phyloP scores from a whole-genome alignment of 1,284 basidiomycete genomes.

The Microbotryum silenes-acaulis region DNA sequence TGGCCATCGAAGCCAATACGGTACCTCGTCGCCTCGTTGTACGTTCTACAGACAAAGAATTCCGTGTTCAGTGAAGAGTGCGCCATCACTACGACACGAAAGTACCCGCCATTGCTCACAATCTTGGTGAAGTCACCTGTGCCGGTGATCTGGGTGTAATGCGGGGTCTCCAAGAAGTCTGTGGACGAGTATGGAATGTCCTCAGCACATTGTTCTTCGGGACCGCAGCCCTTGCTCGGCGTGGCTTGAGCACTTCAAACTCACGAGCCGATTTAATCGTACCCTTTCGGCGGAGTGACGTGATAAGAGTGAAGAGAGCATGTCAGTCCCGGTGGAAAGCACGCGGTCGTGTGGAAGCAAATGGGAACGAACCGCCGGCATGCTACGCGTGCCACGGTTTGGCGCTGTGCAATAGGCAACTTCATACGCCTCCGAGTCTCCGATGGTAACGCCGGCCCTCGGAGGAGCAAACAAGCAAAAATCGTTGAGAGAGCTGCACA shows the following conservation, averaged over 20 bases:
- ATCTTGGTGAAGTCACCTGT: slow-evolving; percentile 41
- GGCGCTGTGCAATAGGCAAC: slow-evolving; percentile 19
- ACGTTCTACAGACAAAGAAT: too few relatives aligned
- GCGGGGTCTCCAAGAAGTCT: slow-evolving; percentile 26
- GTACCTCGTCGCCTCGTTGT: too few relatives aligned
- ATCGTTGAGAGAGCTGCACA: slow-evolving; percentile 6
- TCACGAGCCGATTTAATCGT: too few relatives aligned
- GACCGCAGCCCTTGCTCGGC: too few relatives aligned
- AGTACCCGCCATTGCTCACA: too few relatives aligned
- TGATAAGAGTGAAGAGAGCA: slow-evolving; percentile 4
- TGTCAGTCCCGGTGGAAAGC: background rate
- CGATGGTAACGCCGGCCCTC: slow-evolving; percentile 6
- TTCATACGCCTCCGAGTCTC: slow-evolving; percentile 13
- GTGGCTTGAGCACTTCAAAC: too few relatives aligned
- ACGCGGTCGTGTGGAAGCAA: background rate
- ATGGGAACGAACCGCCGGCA: background rate
- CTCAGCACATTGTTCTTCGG: slow-evolving; percentile 7
- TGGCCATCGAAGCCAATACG: too few relatives aligned
- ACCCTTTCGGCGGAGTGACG: slow-evolving; percentile 5
- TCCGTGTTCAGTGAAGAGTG: too few relatives aligned
- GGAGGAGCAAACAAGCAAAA: slow-evolving; percentile 25
- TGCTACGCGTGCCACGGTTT: background rate
- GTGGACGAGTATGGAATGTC: too few relatives aligned
- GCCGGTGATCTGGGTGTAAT: slow-evolving; percentile 29
- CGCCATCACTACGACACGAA: too few relatives aligned